Evolutionary conservation across 2,329 filamentous ascomycete species (phyloP).

Genomic region (Cryphonectria japonica): DNA sequence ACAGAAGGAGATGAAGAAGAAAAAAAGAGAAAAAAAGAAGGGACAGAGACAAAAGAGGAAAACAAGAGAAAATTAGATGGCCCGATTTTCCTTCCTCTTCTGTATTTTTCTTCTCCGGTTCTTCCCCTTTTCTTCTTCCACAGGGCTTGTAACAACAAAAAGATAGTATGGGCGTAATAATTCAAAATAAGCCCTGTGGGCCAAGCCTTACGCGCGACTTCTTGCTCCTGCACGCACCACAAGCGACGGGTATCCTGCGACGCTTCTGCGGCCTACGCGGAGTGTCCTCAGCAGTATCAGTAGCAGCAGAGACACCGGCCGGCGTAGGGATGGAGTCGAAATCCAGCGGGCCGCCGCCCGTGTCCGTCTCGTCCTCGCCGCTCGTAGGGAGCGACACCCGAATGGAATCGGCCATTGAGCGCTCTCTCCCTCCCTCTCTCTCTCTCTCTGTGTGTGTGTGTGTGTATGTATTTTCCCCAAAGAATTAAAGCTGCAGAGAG

Average conservation of each 20-base stretch:
- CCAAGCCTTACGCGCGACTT: conserved; percentile 27
- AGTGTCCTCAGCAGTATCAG: background rate
- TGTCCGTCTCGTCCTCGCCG: conserved; percentile 19
- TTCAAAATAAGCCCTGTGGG: background rate
- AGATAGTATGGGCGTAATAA: background rate
- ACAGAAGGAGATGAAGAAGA: background rate
- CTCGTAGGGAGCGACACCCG: conserved; percentile 25
- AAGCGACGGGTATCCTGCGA: conserved; percentile 27
- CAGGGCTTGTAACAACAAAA: background rate
- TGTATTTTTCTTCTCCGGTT: background rate
- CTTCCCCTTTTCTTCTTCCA: too few relatives aligned
- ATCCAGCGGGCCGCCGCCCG: conserved; percentile 10
- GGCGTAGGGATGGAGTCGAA: conserved; percentile 4
- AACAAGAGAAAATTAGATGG: background rate
- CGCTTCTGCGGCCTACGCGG: conserved; percentile 26
- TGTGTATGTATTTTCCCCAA: background rate
- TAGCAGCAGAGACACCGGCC: background rate
- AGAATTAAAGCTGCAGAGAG: background rate
- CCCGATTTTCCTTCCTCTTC: background rate
- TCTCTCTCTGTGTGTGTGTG: background rate
- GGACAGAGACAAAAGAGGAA: background rate
- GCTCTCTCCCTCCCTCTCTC: background rate
- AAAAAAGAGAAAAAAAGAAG: background rate
- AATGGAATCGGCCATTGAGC: conserved; percentile 22
- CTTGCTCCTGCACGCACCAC: conserved; percentile 28